Percentiles rank a stretch among this genome's conserved stretches.
These are phyloP conservation scores for Heterobasidion annosum DNA, from an alignment of 1,284 basidiomycete species.

Conservation along the genomic window DNA sequence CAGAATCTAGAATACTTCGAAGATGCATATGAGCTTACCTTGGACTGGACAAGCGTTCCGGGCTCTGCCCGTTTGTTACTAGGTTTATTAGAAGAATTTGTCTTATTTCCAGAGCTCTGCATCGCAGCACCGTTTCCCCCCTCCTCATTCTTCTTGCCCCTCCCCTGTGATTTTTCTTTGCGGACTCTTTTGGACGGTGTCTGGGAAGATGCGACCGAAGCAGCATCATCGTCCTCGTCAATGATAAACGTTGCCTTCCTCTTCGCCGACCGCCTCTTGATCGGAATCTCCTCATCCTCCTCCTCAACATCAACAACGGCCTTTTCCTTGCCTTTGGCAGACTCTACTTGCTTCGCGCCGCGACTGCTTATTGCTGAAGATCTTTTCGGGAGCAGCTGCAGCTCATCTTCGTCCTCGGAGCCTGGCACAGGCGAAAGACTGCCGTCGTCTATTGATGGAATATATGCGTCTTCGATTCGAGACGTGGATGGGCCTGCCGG, in stretches of 20 bases:
- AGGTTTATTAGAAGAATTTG: neutral
- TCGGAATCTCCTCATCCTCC: neutral
- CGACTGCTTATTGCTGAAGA: neutral
- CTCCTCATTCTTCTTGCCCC: neutral
- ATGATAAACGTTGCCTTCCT: neutral
- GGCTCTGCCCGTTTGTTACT: neutral
- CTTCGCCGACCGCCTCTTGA: neutral
- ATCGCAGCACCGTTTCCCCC: neutral
- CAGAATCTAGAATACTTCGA: neutral
- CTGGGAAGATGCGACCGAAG: neutral
- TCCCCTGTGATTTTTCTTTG: neutral
- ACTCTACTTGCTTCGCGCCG: neutral
- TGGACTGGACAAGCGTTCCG: neutral
- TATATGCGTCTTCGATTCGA: neutral
- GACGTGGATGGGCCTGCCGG: neutral
- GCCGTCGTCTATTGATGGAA: neutral
- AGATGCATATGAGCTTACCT: conserved; percentile 1
- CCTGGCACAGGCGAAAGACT: neutral
- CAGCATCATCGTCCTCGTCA: conserved; percentile 2
- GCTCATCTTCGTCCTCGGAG: conserved; percentile 14
- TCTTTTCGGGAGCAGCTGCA: conserved; percentile 14
- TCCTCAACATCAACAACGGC: conserved; percentile 1
- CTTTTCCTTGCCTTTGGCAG: neutral
- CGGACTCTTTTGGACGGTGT: neutral
- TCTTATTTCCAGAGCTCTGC: neutral